Base-by-base conservation (phyloP, 192 early-diverging fungal species). In the Mortierella alpina region DNA sequence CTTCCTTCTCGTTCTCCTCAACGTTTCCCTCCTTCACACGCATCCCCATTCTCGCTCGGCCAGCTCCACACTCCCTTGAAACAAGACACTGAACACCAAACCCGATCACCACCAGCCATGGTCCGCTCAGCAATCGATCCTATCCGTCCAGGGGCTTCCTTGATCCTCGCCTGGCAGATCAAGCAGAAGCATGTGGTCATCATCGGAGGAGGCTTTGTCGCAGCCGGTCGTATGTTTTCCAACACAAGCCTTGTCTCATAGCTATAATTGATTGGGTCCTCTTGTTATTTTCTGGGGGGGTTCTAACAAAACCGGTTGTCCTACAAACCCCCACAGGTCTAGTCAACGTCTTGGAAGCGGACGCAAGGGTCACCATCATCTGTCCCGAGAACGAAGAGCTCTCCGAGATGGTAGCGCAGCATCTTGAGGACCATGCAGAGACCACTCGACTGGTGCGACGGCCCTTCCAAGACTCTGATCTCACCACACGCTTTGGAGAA, bases 181-280 rank as follows among this genome's bases (percentile, higher is more conserved):
- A 88, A 86, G 59, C 76, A 83, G 1, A 91, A 91, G 68, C 84
- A 90, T n/a, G 90, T 97, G 42, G 83, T 98, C n/a, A 91, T 98
- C 59, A 93, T 98, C 2, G 96, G 96, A 49, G 95, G 95, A 52
- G 94, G 93, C 7, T 85, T 90, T 68, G 94, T 96, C 20, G 95
- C 96, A 6, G 92, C 92, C 13, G 89, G 90, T 39, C 92, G 96
- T 46, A 93, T 42, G 77, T 72, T 15, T 15, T 70, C 2, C 31
- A 57, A 40, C 14, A 55, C 42, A n/a, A 12, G 12, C 23, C 12
- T 13, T 42, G 9, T 15, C 13, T 14, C 12, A 56, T 31, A n/a
- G 31, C 31, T 31, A 31, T 66, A 6, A n/a, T n/a, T 1, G 39
- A 53, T 46, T 6, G 7, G 14, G 1, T 50, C 44, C 18, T 46